phyloP scores from a whole-genome alignment of 2,329 filamentous ascomycete species.

The Penicillium sp. region DNA sequence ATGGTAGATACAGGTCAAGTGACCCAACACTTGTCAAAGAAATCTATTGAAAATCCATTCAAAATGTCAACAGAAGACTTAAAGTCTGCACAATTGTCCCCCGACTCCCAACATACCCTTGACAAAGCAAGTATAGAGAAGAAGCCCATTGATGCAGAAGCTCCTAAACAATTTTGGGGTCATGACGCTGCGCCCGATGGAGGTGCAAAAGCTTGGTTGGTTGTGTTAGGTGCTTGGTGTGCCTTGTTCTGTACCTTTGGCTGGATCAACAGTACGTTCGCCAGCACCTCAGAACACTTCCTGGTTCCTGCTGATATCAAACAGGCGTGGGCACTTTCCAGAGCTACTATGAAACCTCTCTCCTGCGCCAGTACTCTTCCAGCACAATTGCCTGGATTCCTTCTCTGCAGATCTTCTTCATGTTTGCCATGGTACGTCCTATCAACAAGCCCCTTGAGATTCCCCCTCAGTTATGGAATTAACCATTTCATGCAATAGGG shows the following conservation, averaged over 20 bases:
- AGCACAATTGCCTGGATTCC: slow-evolving; percentile 61
- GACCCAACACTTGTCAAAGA: no score
- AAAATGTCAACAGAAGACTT: background rate
- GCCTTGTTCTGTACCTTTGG: slow-evolving; percentile 49
- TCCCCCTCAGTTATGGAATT: background rate
- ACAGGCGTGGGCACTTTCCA: slow-evolving; percentile 55
- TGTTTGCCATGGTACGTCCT: slow-evolving; percentile 14
- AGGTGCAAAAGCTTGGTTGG: slow-evolving; percentile 52
- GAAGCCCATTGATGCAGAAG: background rate
- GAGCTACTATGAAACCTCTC: slow-evolving; percentile 54
- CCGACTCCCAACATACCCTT: background rate
- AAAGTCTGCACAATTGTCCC: background rate
- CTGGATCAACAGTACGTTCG: slow-evolving; percentile 43
- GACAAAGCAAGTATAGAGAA: background rate
- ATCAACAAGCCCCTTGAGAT: background rate
- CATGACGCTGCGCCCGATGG: slow-evolving; percentile 8
- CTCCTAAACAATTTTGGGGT: background rate
- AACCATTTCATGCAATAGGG: slow-evolving; percentile 41
- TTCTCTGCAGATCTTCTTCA: slow-evolving; percentile 39
- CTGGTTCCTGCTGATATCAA: background rate
- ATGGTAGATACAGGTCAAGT: no score
- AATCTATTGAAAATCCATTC: background rate
- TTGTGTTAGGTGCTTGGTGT: slow-evolving; percentile 49
- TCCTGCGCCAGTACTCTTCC: slow-evolving; percentile 50
- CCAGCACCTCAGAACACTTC: background rate